Evolutionary conservation across 2,329 filamentous ascomycete genomes (phyloP), one percentile per base, ranked within the genome.

Genomic region (Pezicula radicicola): DNA sequence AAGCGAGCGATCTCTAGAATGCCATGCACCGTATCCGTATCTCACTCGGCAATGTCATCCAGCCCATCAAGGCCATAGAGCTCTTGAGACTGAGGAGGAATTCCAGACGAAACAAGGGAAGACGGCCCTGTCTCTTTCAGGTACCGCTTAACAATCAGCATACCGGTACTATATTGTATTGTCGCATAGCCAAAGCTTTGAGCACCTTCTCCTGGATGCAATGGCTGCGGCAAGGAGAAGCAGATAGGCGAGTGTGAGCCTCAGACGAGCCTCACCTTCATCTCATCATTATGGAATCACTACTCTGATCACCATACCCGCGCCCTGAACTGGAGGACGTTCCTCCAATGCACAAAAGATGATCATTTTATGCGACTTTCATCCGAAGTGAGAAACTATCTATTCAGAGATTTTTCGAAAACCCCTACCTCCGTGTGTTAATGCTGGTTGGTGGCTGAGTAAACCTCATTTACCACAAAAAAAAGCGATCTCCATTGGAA

Each of bases 41-140:
- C 25, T 25, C 25, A 6, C 25, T 25, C 6, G 25, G 25, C 25
- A 25, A 25, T 25, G 25, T 25, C 25, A 25, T 25, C 25, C 25
- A 25, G 25, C 25, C 25, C 30, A 33, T 7, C 28, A 10, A 10
- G 28, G 9, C 3, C 30, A 13, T 33, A 2, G 30, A 33, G 9
- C 30, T 10, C 12, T 33, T 12, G 30, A 33, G 30, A 37, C 35
- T 37, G 13, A 15, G 35, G 3, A 15, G 35, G 13, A 13, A 16
- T 21, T 16, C 37, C 37, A 40, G 37, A 40, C 42, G 42, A 45
- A 45, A 45, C 42, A 45, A 30, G 42, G 42, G 25, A 45, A 21
- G 13, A 10, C 25, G 42, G 9, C 21, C 13, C 10, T 44, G 21
- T 27, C 15, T 19, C 21, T 9, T 16, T 25, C 25, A 25, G 25